Base-by-base conservation (phyloP, 257 asterid species). In the Salvia miltiorrhiza region DNA sequence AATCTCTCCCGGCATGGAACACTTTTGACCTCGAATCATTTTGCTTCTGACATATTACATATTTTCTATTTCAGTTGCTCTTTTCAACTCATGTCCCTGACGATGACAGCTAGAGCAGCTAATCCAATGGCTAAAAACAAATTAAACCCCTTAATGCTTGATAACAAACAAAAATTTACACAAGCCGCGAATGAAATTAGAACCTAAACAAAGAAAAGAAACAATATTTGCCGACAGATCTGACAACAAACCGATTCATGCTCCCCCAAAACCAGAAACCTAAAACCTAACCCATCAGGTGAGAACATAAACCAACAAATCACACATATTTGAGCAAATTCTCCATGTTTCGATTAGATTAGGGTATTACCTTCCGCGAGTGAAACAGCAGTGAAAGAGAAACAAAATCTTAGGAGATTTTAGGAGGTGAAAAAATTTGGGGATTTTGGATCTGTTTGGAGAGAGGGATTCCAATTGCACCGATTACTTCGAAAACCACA, bases 401-500 rank as follows among this genome's bases (percentile, higher is more conserved):
- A 63, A 65, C 16, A 49, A 67, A 73, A 54, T 55, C 10, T 35
- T n/a, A 16, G 56, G 65, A 67, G 74, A 48, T 35, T 59, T 60
- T 62, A 30, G 33, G 78, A 69, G 76, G 52, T 58, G 73, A 70
- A 71, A 5, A 54, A 69, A 30, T 59, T 5, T 48, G 67, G 64
- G 64, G 68, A 71, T 70, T n/a, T 54, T 19, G 78, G 82, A 80
- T 76, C 79, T 65, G 80, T 79, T 76, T 63, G 75, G 63, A 20
- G 28, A 50, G 64, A 62, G 60, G 62, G 66, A 48, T 63, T 43
- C 13, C 66, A 68, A 64, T 60, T 20, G 35, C 70, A 62, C 48
- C 67, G 26, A 66, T 53, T 64, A 35, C 44, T 72, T 64, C 41
- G 69, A 52, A 69, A 76, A 41, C 32, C 54, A n/a, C 49, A 24